Evolutionary conservation across 805 yeast species (phyloP), one percentile per base, ranked within the genome.

Genomic region (Ascoidea asiatica): DNA sequence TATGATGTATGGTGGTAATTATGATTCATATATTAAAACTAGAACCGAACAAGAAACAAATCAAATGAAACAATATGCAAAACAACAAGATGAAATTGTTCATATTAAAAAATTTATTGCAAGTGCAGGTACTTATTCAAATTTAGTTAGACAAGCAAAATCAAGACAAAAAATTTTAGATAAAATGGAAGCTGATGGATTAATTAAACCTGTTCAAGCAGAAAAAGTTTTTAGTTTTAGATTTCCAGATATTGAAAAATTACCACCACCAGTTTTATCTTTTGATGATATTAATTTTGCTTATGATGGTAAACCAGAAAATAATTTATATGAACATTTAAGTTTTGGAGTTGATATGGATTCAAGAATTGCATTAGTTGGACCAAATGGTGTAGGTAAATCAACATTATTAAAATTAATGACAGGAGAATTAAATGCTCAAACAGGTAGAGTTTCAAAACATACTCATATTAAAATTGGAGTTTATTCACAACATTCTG

Each of bases 261-360:
- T 92, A 56, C 98, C 98, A 51, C 98, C 98, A 52, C 98, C 98
- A 63, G 98, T 92, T 44, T 72, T 92, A 65, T 87, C 97, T 5
- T 92, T 92, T 62, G 97, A 90, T 65, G 89, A 82, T 57, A 94
- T 92, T 60, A 79, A 95, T 19, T 92, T 92, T 67, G 72, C 97
- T 19, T 92, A 92, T 68, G 84, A 85, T 55, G 90, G 83, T 56
- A 76, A 76, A 23, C 65, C 73, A 42, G 95, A 86, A 66, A 80
- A 92, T 66, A 82, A 88, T 67, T 73, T 92, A 59, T 92, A 92
- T 69, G 87, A 84, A 61, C 66, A 85, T 63, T 75, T 92, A 62
- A 90, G 88, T 62, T 92, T 92, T 56, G 98, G 98, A 81, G 89
- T 92, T 48, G 98, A 92, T 72, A 92, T 92, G 97, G 98, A 92